phyloP scores from a whole-genome alignment of 176 grass and related monocot species.

The Musa acuminata region DNA sequence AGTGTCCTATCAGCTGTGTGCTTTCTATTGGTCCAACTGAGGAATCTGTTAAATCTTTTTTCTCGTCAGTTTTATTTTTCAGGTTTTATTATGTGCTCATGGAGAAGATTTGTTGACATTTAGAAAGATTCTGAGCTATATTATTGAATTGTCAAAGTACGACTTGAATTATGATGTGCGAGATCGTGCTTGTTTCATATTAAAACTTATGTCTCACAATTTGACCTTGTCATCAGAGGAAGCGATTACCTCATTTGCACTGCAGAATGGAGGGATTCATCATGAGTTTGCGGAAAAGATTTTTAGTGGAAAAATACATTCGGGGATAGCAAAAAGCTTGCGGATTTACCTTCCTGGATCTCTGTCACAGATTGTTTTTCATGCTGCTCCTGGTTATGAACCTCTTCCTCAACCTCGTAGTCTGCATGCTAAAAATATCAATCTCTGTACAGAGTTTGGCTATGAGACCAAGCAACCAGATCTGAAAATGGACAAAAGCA shows the following conservation, averaged over 20 bases:
- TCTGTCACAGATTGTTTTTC: conserved; percentile 78
- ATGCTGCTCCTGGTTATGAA: conserved; percentile 76
- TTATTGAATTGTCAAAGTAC: conserved; percentile 58
- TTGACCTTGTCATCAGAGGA: conserved; percentile 10
- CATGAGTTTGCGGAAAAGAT: conserved; percentile 49
- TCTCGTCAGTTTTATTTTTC: conserved; percentile 24
- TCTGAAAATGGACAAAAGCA: conserved; percentile 4
- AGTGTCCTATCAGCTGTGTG: no score
- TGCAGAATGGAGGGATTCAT: conserved; percentile 28
- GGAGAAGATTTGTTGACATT: conserved; percentile 50
- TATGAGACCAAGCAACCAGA: conserved; percentile 22
- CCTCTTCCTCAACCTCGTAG: conserved; percentile 66
- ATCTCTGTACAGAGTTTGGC: conserved; percentile 10
- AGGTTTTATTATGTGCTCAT: conserved; percentile 60
- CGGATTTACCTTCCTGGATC: conserved; percentile 80
- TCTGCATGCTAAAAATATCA: conserved; percentile 3
- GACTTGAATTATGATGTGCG: conserved; percentile 84
- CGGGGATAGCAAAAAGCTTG: conserved; percentile 24
- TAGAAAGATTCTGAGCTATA: conserved; percentile 59
- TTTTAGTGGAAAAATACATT: conserved; percentile 38
- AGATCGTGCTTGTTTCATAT: conserved; percentile 62
- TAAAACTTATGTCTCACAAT: conserved; percentile 37
- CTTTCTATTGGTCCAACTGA: no score
- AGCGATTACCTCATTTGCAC: conserved; percentile 10
- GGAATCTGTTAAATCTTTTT: no score